Conservation (phyloP, 2,329 filamentous ascomycete species). For the Cladosporium colombiae region DNA sequence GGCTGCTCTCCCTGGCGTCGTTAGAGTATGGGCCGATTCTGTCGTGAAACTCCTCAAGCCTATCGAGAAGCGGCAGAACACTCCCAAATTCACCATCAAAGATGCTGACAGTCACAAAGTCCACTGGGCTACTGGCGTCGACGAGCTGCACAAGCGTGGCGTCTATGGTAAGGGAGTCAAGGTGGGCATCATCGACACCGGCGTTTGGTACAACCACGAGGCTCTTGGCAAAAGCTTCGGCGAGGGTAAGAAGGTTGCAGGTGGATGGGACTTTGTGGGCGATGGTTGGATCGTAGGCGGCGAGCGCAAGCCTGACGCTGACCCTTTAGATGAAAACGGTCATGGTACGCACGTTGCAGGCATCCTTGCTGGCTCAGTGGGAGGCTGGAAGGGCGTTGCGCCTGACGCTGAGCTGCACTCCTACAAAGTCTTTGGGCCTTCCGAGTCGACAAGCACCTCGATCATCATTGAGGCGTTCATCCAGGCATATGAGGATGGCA, state of each 20-base stretch:
- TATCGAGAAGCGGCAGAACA: background rate
- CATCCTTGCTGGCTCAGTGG: background rate
- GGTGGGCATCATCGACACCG: background rate
- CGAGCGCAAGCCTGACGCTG: background rate
- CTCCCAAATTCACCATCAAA: background rate
- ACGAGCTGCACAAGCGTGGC: background rate
- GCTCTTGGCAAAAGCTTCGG: background rate
- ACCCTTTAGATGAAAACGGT: background rate
- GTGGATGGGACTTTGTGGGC: background rate
- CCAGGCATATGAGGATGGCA: background rate
- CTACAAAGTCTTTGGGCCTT: background rate
- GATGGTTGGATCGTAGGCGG: background rate
- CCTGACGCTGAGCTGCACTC: background rate
- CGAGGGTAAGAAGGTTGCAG: background rate
- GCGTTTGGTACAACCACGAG: background rate
- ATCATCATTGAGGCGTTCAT: background rate
- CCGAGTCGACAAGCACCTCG: background rate
- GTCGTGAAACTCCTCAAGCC: background rate
- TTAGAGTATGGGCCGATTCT: background rate
- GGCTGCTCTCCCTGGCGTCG: background rate
- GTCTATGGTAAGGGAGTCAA: background rate
- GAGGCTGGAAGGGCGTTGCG: background rate
- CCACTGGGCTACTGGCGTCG: background rate
- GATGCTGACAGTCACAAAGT: background rate
- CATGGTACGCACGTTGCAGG: background rate